Percentiles rank a stretch among this genome's conserved stretches.
phyloP scores from a whole-genome alignment of 2,329 filamentous ascomycete genomes.

The Plenodomus lindquistii region DNA sequence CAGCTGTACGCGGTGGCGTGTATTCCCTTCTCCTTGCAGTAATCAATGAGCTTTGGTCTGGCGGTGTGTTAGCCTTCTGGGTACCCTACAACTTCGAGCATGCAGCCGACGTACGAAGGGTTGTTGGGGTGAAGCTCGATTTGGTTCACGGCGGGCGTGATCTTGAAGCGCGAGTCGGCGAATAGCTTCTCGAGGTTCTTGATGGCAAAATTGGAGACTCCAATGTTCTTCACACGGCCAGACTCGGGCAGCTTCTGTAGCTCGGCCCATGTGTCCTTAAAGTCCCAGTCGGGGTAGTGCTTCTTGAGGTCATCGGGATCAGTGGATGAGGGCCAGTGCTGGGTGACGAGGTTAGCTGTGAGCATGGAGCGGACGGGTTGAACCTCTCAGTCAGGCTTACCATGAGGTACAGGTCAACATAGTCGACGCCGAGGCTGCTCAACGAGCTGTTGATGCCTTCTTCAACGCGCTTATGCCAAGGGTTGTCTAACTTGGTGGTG shows the following conservation, averaged over 20 bases:
- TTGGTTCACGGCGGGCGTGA: constrained; percentile 74
- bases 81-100: too few relatives aligned
- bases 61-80: constrained; percentile 10
- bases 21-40: constrained; percentile 73
- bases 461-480: constrained; percentile 67
- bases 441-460: constrained; percentile 64
- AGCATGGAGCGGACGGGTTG: background rate
- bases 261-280: constrained; percentile 76
- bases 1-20: constrained; percentile 76
- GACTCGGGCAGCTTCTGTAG: constrained; percentile 70
- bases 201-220: constrained; percentile 85
- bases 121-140: constrained; percentile 81
- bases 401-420: constrained; percentile 72
- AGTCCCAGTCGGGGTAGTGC: constrained; percentile 77
- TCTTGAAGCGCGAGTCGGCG: constrained; percentile 66
- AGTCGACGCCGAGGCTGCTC: constrained; percentile 65
- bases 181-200: constrained; percentile 76
- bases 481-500: constrained; percentile 83
- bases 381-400: constrained; percentile 19
- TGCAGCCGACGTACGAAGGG: constrained; percentile 57
- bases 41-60: constrained; percentile 70
- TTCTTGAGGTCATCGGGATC: constrained; percentile 66
- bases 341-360: background rate
- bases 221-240: constrained; percentile 78
- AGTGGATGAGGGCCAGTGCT: constrained; percentile 66